Evolutionary conservation across 768 basidiomycete genomes (phyloP), one percentile per base, ranked within the genome.

Genomic region (Amanita polypyramis): DNA sequence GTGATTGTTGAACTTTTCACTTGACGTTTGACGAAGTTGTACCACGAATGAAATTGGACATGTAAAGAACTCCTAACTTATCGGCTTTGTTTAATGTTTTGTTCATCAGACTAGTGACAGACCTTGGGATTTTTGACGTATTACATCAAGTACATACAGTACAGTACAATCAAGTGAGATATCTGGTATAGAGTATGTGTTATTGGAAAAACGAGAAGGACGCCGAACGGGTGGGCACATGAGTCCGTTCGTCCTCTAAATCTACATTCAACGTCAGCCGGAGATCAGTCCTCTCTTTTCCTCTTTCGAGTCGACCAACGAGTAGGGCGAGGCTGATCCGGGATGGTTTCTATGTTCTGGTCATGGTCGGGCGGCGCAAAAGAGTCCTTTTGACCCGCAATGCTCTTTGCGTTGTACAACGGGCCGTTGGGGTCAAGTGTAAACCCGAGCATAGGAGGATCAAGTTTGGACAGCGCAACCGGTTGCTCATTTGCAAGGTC

Each of bases 11-110:
- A 10, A 41, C 32, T 30, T 3, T 34, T 7, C 9, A 32, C 17
- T 33, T 15, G 27, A 27, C 19, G 17, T 33, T 36, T 50, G 25
- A 29, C 36, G 43, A 43, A 29, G 21, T 34, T 50, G 41, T 50
- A 44, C 23, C 12, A 40, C 17, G 39, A 40, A 40, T 19, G 33
- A 21, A 17, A 25, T 30, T 41, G 21, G 25, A 10, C 19, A 9
- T 19, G 38, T 41, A 38, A 42, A 34, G 33, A 19, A 34, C 21
- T 21, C 11, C 20, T 23, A 42, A 34, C 30, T 43, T 42, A 49
- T 25, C 33, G 20, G 15, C 35, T 20, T 27, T 12, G 21, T 47
- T 47, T 47, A 40, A 47, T 40, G 20, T 15, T 21, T 47, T 23
- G 29, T 21, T 47, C 17, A 47, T 32, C 37, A 19, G 20, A 33